phyloP scores from a whole-genome alignment of 352 stramenopile species.

The Pythium utonaiense region DNA sequence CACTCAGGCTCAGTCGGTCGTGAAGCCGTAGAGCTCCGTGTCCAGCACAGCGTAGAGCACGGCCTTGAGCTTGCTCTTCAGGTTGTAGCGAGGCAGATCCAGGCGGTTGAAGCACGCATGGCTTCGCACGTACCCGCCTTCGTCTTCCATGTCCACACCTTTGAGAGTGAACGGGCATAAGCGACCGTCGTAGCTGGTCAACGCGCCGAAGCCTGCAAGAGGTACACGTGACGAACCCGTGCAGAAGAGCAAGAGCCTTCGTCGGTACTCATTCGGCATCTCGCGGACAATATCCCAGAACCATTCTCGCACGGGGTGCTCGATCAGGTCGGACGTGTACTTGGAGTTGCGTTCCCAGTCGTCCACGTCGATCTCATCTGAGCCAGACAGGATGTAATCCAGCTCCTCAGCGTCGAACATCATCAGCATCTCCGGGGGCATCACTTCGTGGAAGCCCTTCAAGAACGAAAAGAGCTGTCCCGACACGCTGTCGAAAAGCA shows the following conservation, averaged over 20 bases:
- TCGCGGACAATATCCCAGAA: constrained; percentile 82
- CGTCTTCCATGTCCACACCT: constrained; percentile 24
- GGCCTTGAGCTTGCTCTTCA: constrained; percentile 80
- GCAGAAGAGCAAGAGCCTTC: constrained; percentile 58
- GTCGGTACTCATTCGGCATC: constrained; percentile 49
- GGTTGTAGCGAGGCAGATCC: constrained; percentile 93
- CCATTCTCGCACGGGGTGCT: constrained; percentile 15
- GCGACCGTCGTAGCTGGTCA: constrained; percentile 60
- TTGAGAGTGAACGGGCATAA: constrained; percentile 62
- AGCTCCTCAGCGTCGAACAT: constrained; percentile 95
- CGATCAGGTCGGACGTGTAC: constrained; percentile 14
- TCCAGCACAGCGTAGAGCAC: constrained; percentile 68
- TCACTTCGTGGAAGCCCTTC: constrained; percentile 93
- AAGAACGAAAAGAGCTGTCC: constrained; percentile 87
- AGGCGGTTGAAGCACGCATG: constrained; percentile 88
- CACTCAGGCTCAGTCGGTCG: constrained; percentile 28
- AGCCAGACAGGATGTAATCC: constrained; percentile 88
- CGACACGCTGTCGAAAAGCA: constrained; percentile 90
- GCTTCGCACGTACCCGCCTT: constrained; percentile 49
- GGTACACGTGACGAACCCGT: constrained; percentile 67
- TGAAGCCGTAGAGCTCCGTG: constrained; percentile 72
- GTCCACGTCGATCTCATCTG: constrained; percentile 88
- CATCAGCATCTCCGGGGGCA: constrained; percentile 86
- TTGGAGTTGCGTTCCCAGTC: constrained; percentile 90
- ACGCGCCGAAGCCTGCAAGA: constrained; percentile 44